A percentile compares a stretch with the other conserved stretches of the same genome.
These are phyloP conservation scores for Epichloe sp. DNA, from an alignment of 2,329 filamentous ascomycete species.

Conservation along the genomic window DNA sequence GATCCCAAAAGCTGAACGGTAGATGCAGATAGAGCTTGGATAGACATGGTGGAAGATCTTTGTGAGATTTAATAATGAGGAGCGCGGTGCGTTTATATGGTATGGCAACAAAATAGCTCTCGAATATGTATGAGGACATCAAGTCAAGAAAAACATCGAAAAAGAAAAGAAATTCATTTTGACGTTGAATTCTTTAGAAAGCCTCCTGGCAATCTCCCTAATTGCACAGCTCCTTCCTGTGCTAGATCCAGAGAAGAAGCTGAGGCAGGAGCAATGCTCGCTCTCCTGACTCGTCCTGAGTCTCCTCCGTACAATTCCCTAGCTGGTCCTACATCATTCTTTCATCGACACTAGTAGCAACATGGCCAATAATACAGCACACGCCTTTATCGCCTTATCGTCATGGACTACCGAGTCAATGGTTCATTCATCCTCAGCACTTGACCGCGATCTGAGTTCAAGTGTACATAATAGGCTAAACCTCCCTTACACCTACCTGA, in stretches of 20 bases:
- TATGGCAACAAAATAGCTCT: not conserved
- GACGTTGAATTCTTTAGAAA: not conserved
- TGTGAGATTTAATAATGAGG: not conserved
- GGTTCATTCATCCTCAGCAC: not conserved
- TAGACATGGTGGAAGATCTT: constrained; percentile 27
- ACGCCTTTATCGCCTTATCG: no score
- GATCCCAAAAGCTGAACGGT: constrained; percentile 47
- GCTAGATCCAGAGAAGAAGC: not conserved
- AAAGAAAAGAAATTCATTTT: not conserved
- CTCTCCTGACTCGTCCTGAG: no score
- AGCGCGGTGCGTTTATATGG: not conserved
- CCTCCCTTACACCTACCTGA: not conserved
- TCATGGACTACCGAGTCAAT: not conserved
- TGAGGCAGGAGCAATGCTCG: not conserved
- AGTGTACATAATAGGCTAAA: no score
- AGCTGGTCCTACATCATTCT: not conserved
- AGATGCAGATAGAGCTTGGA: constrained; percentile 33
- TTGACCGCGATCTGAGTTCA: no score
- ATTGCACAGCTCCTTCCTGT: not conserved
- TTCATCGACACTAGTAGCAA: not conserved
- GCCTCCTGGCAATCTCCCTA: not conserved
- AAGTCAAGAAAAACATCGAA: not conserved
- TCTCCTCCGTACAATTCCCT: not conserved
- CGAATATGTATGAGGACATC: not conserved
- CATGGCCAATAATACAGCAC: not conserved